Evolutionary conservation across 305 asterid genomes (phyloP), one percentile per base, ranked within the genome.

Genomic region (Fraxinus dipetala): DNA sequence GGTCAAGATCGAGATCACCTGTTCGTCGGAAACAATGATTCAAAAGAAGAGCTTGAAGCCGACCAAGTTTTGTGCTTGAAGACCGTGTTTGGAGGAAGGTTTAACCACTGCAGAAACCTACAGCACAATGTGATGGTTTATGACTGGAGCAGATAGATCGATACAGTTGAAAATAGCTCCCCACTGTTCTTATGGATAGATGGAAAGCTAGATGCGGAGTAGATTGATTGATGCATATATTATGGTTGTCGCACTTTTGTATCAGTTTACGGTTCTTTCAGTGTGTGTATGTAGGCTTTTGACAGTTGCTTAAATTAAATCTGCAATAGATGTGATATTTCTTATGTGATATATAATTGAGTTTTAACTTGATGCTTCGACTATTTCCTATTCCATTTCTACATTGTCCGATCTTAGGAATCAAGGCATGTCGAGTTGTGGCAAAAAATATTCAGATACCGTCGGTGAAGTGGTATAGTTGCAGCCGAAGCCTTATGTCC

Each of bases 1-100:
- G 93, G 77, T 84, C 95, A 67, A 87, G 93, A 86, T 93, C 97
- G 59, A 89, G 93, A 88, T 95, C 98, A 13, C 99, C 98, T 36
- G 88, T 75, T 65, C 96, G 84, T 38, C 86, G 93, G 78, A 89
- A 88, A 73, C 89, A 94, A 61, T 91, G 90, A 89, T 76, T 40
- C 76, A 78, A 76, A 22, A 35, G 59, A 26, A 34, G 75, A 72
- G 77, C 3, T 30, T 35, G 48, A 24, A 24, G 77, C 24, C 13
- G 51, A 31, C 30, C 72, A 36, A 35, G 32, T 5, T 59, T 43
- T 82, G 38, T 82, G 76, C 67, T 80, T 28, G 59, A 67, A 43
- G 75, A 35, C 72, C 51, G 78, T 75, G 18, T 30, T 30, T 67
- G 2, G 13, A 76, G 26, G 77, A 63, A 14, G 69, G 76, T 32